phyloP scores from a whole-genome alignment of 257 asterid species.

The Prunella vulgaris region DNA sequence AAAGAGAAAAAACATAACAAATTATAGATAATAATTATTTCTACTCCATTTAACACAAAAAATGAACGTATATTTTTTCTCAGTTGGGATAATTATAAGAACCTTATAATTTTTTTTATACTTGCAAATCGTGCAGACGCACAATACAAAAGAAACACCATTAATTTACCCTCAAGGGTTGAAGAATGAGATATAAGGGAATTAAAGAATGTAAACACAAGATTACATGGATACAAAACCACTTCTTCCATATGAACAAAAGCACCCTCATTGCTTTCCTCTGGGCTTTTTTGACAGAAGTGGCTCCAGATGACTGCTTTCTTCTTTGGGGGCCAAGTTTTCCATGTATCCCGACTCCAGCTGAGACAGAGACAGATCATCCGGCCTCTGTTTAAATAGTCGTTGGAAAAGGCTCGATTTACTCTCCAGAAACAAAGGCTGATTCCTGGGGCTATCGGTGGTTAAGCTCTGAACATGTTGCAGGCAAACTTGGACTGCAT shows the following conservation, averaged over 20 bases:
- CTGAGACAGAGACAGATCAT: slow-evolving; percentile 42
- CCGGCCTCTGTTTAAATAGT: slow-evolving; percentile 44
- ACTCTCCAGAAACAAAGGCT: slow-evolving; percentile 33
- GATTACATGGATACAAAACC: slow-evolving; percentile 22
- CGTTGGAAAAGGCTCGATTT: slow-evolving; percentile 46
- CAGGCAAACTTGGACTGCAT: slow-evolving; percentile 89
- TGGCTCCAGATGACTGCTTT: slow-evolving; percentile 56
- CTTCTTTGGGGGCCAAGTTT: slow-evolving; percentile 22
- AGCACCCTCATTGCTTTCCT: slow-evolving; percentile 17
- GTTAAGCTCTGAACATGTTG: slow-evolving; percentile 59
- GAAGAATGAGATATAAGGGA: slow-evolving; percentile 13
- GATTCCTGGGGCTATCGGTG: slow-evolving; percentile 36
- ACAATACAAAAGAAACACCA: too few species aligned
- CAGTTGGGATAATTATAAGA: too few species aligned
- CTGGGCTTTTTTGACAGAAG: slow-evolving; percentile 49
- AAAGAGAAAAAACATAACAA: too few species aligned
- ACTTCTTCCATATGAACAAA: slow-evolving; percentile 5
- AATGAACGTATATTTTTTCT: too few species aligned
- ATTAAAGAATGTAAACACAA: too few species aligned
- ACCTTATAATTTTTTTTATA: too few species aligned
- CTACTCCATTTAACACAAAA: too few species aligned
- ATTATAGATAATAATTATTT: too few species aligned
- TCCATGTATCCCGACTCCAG: slow-evolving; percentile 58
- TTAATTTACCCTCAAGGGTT: slow-evolving; percentile 2
- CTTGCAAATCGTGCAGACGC: too few species aligned